Evolutionary conservation across 2,329 filamentous ascomycete genomes (phyloP).

Genomic region (Aureobasidium lini): DNA sequence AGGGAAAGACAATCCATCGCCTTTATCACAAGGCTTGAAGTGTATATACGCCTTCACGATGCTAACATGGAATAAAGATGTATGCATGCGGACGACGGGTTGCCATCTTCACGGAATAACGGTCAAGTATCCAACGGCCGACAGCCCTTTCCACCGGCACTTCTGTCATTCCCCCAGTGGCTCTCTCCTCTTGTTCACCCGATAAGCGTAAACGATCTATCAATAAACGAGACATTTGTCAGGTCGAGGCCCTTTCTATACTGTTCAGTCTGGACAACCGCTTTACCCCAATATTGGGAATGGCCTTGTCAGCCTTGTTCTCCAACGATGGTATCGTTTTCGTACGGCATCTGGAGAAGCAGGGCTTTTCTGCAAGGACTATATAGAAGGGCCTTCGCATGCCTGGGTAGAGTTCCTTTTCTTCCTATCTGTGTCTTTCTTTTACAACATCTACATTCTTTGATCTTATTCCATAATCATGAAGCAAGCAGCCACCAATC

Average conservation of each 20-base stretch:
- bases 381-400: not conserved
- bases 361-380: not conserved
- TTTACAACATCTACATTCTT: not conserved
- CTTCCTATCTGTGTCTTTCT: not conserved
- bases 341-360: not conserved
- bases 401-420: not conserved
- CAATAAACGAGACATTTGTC: not conserved
- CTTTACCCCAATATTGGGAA: not conserved
- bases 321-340: constrained; percentile 6
- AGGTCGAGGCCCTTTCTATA: not conserved
- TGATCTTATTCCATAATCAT: not conserved
- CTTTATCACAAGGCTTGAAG: not conserved
- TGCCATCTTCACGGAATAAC: not conserved
- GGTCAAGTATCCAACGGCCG: constrained; percentile 7
- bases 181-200: not conserved
- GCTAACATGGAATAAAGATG: not conserved
- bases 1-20: not conserved
- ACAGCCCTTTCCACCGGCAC: constrained; percentile 4
- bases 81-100: not conserved
- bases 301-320: not conserved
- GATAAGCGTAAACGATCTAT: not conserved
- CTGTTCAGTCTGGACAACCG: not conserved
- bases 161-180: not conserved
- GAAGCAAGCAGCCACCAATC: constrained; percentile 1
- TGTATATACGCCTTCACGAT: not conserved